phyloP scores from a whole-genome alignment of 306 rosid genomes.

The Begonia loranthoides region DNA sequence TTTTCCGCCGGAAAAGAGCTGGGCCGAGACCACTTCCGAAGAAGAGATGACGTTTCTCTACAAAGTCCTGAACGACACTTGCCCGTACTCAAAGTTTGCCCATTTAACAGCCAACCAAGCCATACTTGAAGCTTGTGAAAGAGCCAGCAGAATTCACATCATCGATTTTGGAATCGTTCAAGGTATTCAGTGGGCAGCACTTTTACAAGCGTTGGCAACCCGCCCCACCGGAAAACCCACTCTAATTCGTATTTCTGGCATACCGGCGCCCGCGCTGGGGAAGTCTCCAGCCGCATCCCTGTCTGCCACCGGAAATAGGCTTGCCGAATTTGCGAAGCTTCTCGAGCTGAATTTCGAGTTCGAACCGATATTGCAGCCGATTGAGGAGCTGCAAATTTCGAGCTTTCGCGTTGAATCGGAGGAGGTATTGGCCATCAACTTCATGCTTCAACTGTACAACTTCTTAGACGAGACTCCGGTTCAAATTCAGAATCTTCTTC shows the following conservation, averaged over 20 bases:
- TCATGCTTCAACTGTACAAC: conserved; percentile 82
- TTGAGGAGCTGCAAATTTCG: conserved; percentile 36
- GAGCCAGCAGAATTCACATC: conserved; percentile 51
- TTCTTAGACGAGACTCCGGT: conserved; percentile 53
- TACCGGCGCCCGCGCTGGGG: conserved; percentile 71
- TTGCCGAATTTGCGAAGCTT: conserved; percentile 63
- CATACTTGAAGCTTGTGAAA: conserved; percentile 69
- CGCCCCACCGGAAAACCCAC: conserved; percentile 72
- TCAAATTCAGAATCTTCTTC: conserved; percentile 40
- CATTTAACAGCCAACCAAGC: conserved; percentile 96
- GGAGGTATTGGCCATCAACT: conserved; percentile 69
- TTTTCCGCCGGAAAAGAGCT: conserved; percentile 9
- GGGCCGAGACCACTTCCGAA: conserved; percentile 13
- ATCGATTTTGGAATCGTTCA: conserved; percentile 90
- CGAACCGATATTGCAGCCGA: conserved; percentile 57
- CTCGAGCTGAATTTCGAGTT: conserved; percentile 58
- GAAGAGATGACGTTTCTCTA: conserved; percentile 66
- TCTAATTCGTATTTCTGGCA: conserved; percentile 62
- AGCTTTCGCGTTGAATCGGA: conserved; percentile 44
- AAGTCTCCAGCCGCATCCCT: conserved; percentile 39
- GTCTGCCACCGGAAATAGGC: conserved; percentile 64
- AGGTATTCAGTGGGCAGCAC: conserved; percentile 93
- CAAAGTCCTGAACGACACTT: conserved; percentile 82
- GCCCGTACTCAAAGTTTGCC: conserved; percentile 87
- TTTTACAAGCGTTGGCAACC: conserved; percentile 82